Conservation (phyloP, 2,329 filamentous ascomycete genomes). For the Alternaria metachromatica region DNA sequence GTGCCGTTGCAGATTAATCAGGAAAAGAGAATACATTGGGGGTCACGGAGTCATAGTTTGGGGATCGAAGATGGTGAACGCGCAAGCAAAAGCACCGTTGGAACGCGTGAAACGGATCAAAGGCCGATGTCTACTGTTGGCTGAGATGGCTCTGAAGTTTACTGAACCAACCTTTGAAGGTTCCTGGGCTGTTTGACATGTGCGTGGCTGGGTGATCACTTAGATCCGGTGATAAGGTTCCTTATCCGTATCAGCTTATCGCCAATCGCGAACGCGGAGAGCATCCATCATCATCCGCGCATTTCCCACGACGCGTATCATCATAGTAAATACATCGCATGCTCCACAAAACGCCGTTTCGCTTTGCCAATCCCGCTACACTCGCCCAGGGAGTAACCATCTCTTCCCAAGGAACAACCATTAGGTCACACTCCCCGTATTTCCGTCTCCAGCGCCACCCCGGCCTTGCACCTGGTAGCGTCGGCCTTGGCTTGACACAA, state of each 20-base stretch:
- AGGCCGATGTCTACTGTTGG: neutral
- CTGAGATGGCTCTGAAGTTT: neutral
- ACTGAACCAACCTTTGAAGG: neutral
- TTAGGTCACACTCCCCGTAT: neutral
- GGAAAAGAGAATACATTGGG: neutral
- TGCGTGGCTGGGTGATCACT: neutral
- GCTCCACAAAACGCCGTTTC: neutral
- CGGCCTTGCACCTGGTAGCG: neutral
- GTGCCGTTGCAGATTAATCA: neutral
- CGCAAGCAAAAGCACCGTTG: neutral
- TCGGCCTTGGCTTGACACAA: neutral
- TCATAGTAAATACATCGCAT: neutral
- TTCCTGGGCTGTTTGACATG: constrained; percentile 2
- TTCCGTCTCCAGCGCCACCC: neutral
- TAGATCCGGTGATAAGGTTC: neutral
- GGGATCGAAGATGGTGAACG: constrained; percentile 2
- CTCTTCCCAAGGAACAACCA: neutral
- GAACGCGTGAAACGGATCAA: neutral
- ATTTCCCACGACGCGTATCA: neutral
- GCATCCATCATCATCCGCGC: neutral
- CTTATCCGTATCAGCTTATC: constrained; percentile 3
- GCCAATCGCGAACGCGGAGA: neutral
- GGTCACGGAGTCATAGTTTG: neutral
- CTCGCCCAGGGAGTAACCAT: neutral
- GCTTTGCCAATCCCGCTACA: neutral